Conservation (phyloP, 2,329 filamentous ascomycete species). For the Beauveria asiatica region DNA sequence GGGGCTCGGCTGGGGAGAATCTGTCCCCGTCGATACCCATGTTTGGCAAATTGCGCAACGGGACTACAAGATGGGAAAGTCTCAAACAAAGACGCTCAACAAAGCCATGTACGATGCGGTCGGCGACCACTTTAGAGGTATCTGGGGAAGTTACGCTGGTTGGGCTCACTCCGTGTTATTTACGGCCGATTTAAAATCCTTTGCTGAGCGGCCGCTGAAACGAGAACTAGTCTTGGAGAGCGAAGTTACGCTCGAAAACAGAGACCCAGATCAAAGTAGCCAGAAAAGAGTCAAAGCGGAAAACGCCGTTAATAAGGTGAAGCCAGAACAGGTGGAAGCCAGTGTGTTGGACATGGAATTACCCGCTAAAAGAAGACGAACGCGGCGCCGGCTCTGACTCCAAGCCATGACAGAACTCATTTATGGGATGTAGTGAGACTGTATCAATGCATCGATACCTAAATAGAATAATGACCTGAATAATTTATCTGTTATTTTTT, state of each 20-base stretch:
- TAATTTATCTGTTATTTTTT: background rate
- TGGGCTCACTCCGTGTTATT: constrained; percentile 98
- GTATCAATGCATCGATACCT: background rate
- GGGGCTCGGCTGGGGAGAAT: constrained; percentile 91
- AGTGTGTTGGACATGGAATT: constrained; percentile 12
- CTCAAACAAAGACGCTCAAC: constrained; percentile 75
- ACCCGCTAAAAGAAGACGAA: constrained; percentile 7
- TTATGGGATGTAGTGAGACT: background rate
- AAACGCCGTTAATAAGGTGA: background rate
- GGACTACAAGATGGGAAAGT: constrained; percentile 88
- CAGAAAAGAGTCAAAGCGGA: constrained; percentile 17
- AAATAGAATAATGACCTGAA: too few relatives aligned
- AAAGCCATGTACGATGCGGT: constrained; percentile 85
- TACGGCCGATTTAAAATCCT: constrained; percentile 81
- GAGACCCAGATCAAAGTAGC: constrained; percentile 12
- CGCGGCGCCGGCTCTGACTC: background rate
- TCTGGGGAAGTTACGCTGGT: constrained; percentile 91
- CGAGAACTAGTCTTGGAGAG: background rate
- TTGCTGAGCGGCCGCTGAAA: constrained; percentile 51
- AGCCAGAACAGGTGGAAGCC: background rate
- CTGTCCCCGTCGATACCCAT: constrained; percentile 94
- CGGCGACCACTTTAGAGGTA: constrained; percentile 75
- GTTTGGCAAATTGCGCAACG: constrained; percentile 97
- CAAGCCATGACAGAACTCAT: background rate
- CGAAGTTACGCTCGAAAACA: background rate